Base-by-base conservation (phyloP, 2,329 filamentous ascomycete species). In the Exophiala alcalophila region DNA sequence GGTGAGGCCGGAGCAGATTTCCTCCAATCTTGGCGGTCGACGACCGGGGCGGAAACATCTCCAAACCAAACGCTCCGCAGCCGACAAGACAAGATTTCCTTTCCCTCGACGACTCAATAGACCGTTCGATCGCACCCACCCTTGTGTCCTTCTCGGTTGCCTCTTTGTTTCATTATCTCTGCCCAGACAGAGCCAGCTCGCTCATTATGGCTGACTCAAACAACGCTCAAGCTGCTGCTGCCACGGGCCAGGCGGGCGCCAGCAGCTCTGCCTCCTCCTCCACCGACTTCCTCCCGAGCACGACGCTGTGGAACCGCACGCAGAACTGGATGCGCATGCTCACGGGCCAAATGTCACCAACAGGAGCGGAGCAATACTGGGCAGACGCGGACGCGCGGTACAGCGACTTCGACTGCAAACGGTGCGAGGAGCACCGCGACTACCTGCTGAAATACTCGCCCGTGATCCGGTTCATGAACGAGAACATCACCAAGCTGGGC, bases 401-500 rank as follows among this genome's bases (percentile, higher is more conserved):
- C 66, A 88, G 92, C 69, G 78, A 77, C 49, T 70, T 74, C 20
- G 89, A 96, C 74, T 90, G 86, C 73, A 76, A 75, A 59, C 80
- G 80, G 40, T 95, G 88, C 72, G 87, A 96, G 61, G 70, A 81
- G 29, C 79, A 86, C 66, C 82, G 87, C 44, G 84, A 92, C 65
- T 96, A 85, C 73, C 78, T 94, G 24, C 80, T 97, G 58, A 69
- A 80, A 61, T 86, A 90, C 72, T 91, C 84, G 42, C 92, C 92
- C 19, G 80, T 86, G 43, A 82, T 98, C 47, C 83, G 84, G 49
- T 98, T 94, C 74, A 72, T 98, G 67, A 80, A 80, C 41, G 81
- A 92, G 53, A 87, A 89, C 65, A 84, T 96, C 57, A 72, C 71
- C 44, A 80, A 83, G 55, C 78, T 97, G 23, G 88, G 89, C 62